phyloP scores from a whole-genome alignment of 805 yeast genomes.

The Grigorovia transvaalensis region DNA sequence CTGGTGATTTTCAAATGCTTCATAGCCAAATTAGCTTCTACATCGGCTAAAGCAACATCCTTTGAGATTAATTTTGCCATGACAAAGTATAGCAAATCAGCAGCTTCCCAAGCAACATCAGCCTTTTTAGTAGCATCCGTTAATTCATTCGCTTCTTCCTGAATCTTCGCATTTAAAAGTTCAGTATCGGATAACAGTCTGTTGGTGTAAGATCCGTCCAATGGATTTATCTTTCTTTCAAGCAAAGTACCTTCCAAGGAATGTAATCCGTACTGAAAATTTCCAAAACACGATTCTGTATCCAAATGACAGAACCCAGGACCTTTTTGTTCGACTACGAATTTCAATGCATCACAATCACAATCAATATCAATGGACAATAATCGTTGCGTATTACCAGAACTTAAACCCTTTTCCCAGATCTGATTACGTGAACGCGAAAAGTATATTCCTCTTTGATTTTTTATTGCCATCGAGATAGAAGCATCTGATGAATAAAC shows the following conservation, averaged over 20 bases:
- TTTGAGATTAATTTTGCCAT: slow-evolving; percentile 60
- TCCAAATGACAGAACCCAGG: slow-evolving; percentile 88
- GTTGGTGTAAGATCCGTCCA: slow-evolving; percentile 89
- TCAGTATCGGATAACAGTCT: slow-evolving; percentile 72
- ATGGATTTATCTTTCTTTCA: slow-evolving; percentile 54
- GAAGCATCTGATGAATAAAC: slow-evolving; percentile 85
- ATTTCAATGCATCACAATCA: slow-evolving; percentile 83
- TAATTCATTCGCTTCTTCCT: slow-evolving; percentile 94
- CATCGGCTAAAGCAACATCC: slow-evolving; percentile 71
- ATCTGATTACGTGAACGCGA: slow-evolving; percentile 79
- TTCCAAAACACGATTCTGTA: slow-evolving; percentile 70
- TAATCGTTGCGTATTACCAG: slow-evolving; percentile 88
- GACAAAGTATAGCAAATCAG: slow-evolving; percentile 77
- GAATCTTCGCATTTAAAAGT: slow-evolving; percentile 73
- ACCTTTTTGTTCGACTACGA: slow-evolving; percentile 76
- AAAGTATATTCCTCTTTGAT: slow-evolving; percentile 84
- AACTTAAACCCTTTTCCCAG: slow-evolving; percentile 93
- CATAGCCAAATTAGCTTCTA: slow-evolving; percentile 73
- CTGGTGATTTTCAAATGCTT: slow-evolving; percentile 83
- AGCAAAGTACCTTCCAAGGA: slow-evolving; percentile 56
- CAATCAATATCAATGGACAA: slow-evolving; percentile 67
- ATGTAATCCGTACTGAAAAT: slow-evolving; percentile 46
- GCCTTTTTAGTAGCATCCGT: slow-evolving; percentile 64
- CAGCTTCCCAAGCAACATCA: slow-evolving; percentile 93
- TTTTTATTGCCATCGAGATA: slow-evolving; percentile 68